Evolutionary conservation across 495 filamentous ascomycete species (phyloP).

Genomic region (Xylaria scruposa): DNA sequence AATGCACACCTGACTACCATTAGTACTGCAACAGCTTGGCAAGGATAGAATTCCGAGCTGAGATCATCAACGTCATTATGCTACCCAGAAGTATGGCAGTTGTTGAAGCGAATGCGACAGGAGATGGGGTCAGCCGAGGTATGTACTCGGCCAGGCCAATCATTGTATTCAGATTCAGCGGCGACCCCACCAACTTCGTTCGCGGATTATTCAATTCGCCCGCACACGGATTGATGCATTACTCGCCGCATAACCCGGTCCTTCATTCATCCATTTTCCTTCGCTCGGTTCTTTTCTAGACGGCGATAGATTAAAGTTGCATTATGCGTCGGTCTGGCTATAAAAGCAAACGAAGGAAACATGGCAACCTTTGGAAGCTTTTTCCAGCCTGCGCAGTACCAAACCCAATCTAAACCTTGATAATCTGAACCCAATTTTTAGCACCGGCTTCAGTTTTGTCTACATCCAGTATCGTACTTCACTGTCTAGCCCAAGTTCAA

Average conservation of each 20-base stretch:
- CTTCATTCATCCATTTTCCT: background rate
- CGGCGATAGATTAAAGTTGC: background rate
- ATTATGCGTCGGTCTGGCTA: background rate
- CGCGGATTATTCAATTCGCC: background rate
- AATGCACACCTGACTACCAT: too few species aligned
- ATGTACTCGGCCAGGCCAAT: background rate
- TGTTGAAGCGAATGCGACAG: background rate
- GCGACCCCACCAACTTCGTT: background rate
- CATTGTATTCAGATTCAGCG: background rate
- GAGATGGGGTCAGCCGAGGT: too few species aligned
- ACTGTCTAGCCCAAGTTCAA: background rate
- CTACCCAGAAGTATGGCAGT: too few species aligned
- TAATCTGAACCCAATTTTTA: background rate
- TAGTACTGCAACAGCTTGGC: background rate
- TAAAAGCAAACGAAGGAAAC: slow-evolving; percentile 3
- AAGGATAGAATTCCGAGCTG: too few species aligned
- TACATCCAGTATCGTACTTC: background rate
- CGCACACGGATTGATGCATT: background rate
- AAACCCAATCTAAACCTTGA: background rate
- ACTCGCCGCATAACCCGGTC: background rate
- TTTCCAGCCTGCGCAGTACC: background rate
- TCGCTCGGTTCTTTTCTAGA: background rate
- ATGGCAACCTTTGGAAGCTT: background rate
- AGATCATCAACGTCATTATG: too few species aligned
- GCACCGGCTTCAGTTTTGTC: background rate